phyloP scores from a whole-genome alignment of 305 asterid genomes.

The Solanum chacoense region DNA sequence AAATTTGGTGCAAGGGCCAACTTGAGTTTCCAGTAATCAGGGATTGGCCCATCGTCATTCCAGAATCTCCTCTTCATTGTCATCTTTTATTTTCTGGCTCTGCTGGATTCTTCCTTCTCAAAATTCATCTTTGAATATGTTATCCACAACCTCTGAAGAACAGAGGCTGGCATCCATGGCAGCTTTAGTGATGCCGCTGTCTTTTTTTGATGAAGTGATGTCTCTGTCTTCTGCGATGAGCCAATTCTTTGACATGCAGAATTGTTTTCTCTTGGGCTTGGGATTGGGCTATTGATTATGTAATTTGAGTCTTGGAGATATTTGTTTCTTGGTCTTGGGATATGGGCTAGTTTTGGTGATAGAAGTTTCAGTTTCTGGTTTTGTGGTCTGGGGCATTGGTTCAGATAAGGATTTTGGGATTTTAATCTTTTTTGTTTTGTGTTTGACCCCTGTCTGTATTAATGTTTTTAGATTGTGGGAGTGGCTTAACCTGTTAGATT shows the following conservation, averaged over 20 bases:
- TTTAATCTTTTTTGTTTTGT: neutral
- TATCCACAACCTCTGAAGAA: neutral
- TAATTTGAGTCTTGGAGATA: neutral
- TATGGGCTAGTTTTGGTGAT: neutral
- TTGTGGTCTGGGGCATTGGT: neutral
- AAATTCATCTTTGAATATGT: neutral
- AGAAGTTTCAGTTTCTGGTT: neutral
- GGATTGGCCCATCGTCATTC: neutral
- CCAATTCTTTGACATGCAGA: neutral
- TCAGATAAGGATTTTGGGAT: neutral
- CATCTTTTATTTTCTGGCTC: neutral
- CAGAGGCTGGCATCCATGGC: neutral
- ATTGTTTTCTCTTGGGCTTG: neutral
- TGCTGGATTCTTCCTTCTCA: neutral
- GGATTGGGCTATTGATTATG: neutral
- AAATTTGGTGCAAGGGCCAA: neutral
- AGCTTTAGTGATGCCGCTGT: neutral
- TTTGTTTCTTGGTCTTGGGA: neutral
- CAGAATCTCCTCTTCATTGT: neutral
- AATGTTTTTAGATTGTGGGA: neutral
- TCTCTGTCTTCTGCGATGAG: neutral
- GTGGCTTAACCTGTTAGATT: neutral
- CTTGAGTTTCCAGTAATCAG: neutral
- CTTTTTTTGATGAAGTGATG: neutral
- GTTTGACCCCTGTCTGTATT: neutral